A percentile compares a stretch with the other conserved stretches of the same genome.
These are phyloP conservation scores for Fragilariopsis cylindrus DNA, from an alignment of 108 stramenopile genomes.

Conservation along the genomic window DNA sequence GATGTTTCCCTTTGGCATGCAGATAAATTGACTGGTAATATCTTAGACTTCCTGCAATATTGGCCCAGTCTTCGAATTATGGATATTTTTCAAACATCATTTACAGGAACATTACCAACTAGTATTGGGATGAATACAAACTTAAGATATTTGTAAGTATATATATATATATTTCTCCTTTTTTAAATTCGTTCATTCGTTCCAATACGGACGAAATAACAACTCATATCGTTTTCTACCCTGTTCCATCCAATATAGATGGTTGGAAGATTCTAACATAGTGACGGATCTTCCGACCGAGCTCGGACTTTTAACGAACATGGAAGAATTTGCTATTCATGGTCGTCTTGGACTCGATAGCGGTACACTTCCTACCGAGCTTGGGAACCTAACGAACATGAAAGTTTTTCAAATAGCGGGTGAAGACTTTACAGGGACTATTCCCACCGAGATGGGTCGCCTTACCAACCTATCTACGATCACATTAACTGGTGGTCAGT, in stretches of 20 bases:
- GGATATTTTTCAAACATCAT: constrained; percentile 1
- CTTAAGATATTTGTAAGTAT: not conserved
- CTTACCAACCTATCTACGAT: constrained; percentile 35
- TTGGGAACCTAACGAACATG: constrained; percentile 39
- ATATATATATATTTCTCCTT: not conserved
- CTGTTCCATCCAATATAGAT: not conserved
- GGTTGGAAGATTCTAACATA: not conserved
- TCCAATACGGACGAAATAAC: not conserved
- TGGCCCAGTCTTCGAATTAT: constrained; percentile 13
- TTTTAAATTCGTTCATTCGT: not conserved
- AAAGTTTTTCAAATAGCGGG: constrained; percentile 32
- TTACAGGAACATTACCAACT: constrained; percentile 24
- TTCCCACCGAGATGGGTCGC: constrained; percentile 55
- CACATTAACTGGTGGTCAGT: constrained; percentile 12
- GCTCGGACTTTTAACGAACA: constrained; percentile 22
- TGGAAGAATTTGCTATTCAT: not conserved
- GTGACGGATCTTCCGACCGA: constrained; percentile 26
- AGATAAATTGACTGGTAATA: not conserved
- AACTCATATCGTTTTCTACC: not conserved
- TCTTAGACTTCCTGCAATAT: not conserved
- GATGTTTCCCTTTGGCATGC: not conserved
- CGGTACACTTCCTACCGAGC: constrained; percentile 47
- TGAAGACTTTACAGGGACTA: constrained; percentile 38
- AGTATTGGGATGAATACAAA: not conserved
- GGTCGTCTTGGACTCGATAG: no score